A percentile compares a stretch with the other conserved stretches of the same genome.
phyloP scores from a whole-genome alignment of 495 filamentous ascomycete species.

The Oidiodendron maius region DNA sequence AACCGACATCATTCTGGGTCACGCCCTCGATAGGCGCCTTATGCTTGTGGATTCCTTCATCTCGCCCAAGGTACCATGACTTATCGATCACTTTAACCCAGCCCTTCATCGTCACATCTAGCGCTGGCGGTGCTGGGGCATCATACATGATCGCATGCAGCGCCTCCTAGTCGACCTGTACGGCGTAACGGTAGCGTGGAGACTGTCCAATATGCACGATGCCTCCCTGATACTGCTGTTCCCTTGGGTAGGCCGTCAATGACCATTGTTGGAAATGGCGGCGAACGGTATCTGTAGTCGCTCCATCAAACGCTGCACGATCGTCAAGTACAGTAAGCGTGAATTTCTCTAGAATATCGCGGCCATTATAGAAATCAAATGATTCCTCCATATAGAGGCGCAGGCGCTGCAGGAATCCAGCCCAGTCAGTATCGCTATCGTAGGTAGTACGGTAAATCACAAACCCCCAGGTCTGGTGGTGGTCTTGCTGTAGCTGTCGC shows the following conservation, averaged over 20 bases:
- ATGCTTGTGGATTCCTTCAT: too few relatives aligned
- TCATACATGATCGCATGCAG: constrained; percentile 22
- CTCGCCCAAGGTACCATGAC: constrained; percentile 15
- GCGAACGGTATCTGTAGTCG: constrained; percentile 20
- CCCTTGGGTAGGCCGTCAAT: constrained; percentile 13
- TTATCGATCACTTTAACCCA: constrained; percentile 23
- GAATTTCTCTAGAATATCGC: constrained; percentile 26
- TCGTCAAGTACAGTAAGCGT: constrained; percentile 28
- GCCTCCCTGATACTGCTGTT: too few relatives aligned
- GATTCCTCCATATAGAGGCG: constrained; percentile 12
- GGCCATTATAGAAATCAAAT: constrained; percentile 22
- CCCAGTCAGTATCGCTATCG: constrained; percentile 25
- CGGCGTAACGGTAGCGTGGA: constrained; percentile 22
- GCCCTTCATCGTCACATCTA: constrained; percentile 4
- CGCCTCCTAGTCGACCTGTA: constrained; percentile 25
- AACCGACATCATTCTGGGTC: constrained; percentile 26
- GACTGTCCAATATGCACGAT: not conserved
- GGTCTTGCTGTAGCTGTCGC: constrained; percentile 16
- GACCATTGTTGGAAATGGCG: constrained; percentile 27
- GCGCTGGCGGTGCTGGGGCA: constrained; percentile 4
- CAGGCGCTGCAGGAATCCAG: constrained; percentile 18
- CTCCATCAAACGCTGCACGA: constrained; percentile 22
- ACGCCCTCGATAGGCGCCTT: constrained; percentile 25
- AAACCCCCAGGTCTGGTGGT: constrained; percentile 18
- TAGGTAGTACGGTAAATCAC: too few relatives aligned